Evolutionary conservation across 73 alveolate genomes (phyloP), one percentile per base, ranked within the genome.

Genomic region (Stentor roeselii): DNA sequence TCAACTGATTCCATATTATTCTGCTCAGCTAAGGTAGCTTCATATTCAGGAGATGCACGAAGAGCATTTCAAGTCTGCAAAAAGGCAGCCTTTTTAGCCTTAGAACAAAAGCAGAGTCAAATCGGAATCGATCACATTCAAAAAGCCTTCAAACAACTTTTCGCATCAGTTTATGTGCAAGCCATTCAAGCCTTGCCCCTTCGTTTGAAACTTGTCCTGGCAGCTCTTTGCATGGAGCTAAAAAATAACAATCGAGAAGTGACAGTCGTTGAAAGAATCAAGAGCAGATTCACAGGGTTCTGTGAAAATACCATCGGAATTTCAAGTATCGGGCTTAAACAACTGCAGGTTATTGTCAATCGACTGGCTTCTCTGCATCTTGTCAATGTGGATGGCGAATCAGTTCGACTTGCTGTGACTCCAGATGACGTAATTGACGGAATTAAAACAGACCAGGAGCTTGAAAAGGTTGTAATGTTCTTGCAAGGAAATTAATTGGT

Each of bases 1-100:
- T 90, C 86, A 21, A 31, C 42, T 15, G 90, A 85, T 4, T 95
- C 99, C 1, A 82, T 94, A 4, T 61, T 75, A 60, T 89, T 90
- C 36, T 92, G 93, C 15, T 90, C 97, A 2, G 88, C 84, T 78
- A 97, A 97, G 83, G 96, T 97, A 3, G 95, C 99, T 14, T 84
- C 96, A 2, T 83, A 87, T 37, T 90, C 96, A 61, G 98, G 98
- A 3, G 99, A 97, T 82, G 91, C 95, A 34, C 87, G 99, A 88
- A 92, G 96, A 76, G 78, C 93, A 14, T 89, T 97, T 36, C 89
- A 91, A 78, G 95, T 95, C 32, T 92, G 97, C 82, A 89, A 89
- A 82, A 94, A 94, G 50, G 95, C 98, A 15, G 93, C 92, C 42
- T 85, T 60, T 30, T 3, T 40, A 0, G 78, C 27, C 3, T 78